These are phyloP conservation scores for Cylindrodendrum hubeiense DNA, from an alignment of 2,329 filamentous ascomycete species.

Conservation along the genomic window DNA sequence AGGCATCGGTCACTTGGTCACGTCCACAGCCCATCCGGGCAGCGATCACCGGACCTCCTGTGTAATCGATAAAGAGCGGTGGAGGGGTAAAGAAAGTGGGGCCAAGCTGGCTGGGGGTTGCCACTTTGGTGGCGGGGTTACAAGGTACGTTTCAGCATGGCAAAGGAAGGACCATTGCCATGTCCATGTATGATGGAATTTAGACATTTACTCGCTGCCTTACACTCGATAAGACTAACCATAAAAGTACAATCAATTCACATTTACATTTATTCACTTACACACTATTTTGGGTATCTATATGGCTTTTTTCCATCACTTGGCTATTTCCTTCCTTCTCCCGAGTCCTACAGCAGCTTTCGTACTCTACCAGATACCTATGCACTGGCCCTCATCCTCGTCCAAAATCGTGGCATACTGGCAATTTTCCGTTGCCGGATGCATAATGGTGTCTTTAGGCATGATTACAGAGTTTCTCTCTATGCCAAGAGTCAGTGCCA, in stretches of 20 bases:
- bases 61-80: constrained; percentile 36
- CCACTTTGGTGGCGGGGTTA: constrained; percentile 26
- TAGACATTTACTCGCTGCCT: too few relatives aligned
- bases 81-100: constrained; percentile 37
- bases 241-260: too few relatives aligned
- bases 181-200: too few relatives aligned
- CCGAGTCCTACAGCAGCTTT: neutral
- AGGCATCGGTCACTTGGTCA: constrained; percentile 39
- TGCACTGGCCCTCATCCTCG: constrained; percentile 1
- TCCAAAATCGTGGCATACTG: neutral
- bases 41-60: constrained; percentile 45
- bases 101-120: neutral
- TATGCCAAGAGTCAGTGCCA: neutral
- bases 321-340: too few relatives aligned
- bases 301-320: too few relatives aligned
- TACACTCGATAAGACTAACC: too few relatives aligned
- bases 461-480: constrained; percentile 13
- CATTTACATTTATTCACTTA: too few relatives aligned
- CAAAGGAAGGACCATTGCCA: too few relatives aligned
- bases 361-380: neutral
- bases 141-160: constrained; percentile 26
- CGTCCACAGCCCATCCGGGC: constrained; percentile 36
- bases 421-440: neutral
- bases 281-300: too few relatives aligned
- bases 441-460: constrained; percentile 17